Conservation (phyloP, 371 early-diverging fungal species). For the Umbelopsis sp. region DNA sequence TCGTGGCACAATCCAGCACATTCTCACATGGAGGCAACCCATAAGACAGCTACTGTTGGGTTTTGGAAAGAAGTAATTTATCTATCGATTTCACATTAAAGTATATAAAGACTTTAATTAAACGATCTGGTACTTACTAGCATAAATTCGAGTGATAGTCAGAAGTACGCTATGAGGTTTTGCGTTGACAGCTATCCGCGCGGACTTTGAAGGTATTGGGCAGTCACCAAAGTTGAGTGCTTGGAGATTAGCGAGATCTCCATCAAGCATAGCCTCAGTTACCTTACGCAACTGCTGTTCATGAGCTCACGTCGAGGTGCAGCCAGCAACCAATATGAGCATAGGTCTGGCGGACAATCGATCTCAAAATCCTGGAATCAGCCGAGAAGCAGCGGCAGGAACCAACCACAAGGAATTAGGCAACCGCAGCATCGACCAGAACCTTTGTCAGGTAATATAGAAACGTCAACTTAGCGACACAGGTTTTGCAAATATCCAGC, state of each 20-base stretch:
- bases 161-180: too few species aligned
- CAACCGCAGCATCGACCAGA: constrained; percentile 6
- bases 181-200: background rate
- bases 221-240: background rate
- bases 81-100: too few species aligned
- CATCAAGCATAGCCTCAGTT: background rate
- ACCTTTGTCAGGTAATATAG: background rate
- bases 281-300: background rate
- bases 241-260: background rate
- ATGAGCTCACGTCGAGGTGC: constrained; percentile 15
- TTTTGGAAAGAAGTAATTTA: too few species aligned
- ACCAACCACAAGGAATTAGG: background rate
- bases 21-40: too few species aligned
- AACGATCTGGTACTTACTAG: too few species aligned
- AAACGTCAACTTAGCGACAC: background rate
- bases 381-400: background rate
- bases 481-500: background rate
- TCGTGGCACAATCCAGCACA: too few species aligned
- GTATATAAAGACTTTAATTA: too few species aligned
- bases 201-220: background rate
- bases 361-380: background rate
- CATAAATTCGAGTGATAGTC: too few species aligned
- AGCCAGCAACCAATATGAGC: constrained; percentile 4
- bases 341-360: background rate
- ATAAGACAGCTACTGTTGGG: too few species aligned